A percentile compares a stretch with the other conserved stretches of the same genome.
These are phyloP conservation scores for Yarrowia keelungensis DNA, from an alignment of 805 yeast species.

Conservation along the genomic window DNA sequence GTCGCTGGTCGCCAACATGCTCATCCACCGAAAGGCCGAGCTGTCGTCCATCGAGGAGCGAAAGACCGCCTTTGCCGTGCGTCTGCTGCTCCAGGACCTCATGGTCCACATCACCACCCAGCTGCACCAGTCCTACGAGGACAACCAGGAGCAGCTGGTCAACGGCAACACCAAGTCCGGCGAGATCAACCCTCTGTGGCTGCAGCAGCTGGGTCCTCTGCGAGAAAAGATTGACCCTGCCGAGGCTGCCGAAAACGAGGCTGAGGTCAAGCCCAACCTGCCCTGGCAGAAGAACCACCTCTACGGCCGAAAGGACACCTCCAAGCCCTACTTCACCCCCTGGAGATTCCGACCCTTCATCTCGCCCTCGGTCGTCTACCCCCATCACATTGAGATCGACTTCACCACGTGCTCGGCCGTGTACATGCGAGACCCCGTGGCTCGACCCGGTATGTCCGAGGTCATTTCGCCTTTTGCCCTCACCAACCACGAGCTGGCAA, in stretches of 20 bases:
- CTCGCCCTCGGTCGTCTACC: constrained; percentile 90
- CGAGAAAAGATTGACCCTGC: constrained; percentile 57
- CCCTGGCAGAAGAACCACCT: constrained; percentile 82
- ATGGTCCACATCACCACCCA: background rate
- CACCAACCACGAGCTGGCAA: constrained; percentile 88
- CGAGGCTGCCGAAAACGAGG: constrained; percentile 59
- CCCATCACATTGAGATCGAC: constrained; percentile 89
- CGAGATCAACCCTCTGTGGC: constrained; percentile 53
- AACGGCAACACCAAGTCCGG: background rate
- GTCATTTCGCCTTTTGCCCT: constrained; percentile 88
- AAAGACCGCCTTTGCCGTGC: constrained; percentile 29
- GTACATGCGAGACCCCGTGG: constrained; percentile 95
- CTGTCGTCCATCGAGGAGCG: constrained; percentile 5
- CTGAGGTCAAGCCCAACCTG: constrained; percentile 55
- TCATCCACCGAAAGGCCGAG: constrained; percentile 21
- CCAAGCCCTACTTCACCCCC: constrained; percentile 90
- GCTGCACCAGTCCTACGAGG: background rate
- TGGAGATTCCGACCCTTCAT: constrained; percentile 95
- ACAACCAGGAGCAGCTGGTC: constrained; percentile 13
- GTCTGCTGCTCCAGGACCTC: constrained; percentile 9
- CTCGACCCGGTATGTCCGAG: constrained; percentile 96
- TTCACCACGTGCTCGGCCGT: constrained; percentile 94
- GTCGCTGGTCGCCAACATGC: background rate
- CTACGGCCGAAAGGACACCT: constrained; percentile 79
- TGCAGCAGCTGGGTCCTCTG: constrained; percentile 53